Evolutionary conservation across 1,139 yeast species (phyloP).

Genomic region (Hyphopichia pseudoburtonii): DNA sequence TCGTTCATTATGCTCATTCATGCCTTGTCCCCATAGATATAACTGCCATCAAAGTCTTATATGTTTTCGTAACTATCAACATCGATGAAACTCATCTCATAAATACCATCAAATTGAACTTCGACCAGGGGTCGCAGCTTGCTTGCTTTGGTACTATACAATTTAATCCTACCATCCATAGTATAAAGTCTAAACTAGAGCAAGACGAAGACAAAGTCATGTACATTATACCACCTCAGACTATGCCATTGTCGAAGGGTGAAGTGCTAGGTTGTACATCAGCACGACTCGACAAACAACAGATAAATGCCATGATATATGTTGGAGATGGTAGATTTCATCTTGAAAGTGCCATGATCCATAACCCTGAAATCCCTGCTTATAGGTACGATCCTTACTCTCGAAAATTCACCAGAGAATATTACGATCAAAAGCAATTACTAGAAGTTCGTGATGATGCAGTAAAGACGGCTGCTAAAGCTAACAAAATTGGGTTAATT

Average conservation of each 20-base stretch:
- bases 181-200: constrained; percentile 61
- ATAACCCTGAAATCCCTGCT: constrained; percentile 90
- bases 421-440: constrained; percentile 84
- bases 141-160: constrained; percentile 96
- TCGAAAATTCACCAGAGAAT: constrained; percentile 83
- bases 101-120: constrained; percentile 72
- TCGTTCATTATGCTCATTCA: constrained; percentile 96
- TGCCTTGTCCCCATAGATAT: constrained; percentile 95
- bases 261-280: constrained; percentile 97
- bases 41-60: constrained; percentile 83
- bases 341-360: constrained; percentile 94
- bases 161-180: constrained; percentile 91
- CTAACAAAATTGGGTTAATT: constrained; percentile 76
- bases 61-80: constrained; percentile 91
- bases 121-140: constrained; percentile 56
- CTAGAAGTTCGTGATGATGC: constrained; percentile 74
- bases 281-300: constrained; percentile 64
- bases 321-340: constrained; percentile 97
- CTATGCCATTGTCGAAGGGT: constrained; percentile 89
- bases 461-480: constrained; percentile 55
- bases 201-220: constrained; percentile 51
- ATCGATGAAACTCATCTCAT: constrained; percentile 82
- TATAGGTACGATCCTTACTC: constrained; percentile 94
- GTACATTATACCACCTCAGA: constrained; percentile 82
- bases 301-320: constrained; percentile 78